phyloP scores from a whole-genome alignment of 305 asterid species.

The Plantago coronopus region DNA sequence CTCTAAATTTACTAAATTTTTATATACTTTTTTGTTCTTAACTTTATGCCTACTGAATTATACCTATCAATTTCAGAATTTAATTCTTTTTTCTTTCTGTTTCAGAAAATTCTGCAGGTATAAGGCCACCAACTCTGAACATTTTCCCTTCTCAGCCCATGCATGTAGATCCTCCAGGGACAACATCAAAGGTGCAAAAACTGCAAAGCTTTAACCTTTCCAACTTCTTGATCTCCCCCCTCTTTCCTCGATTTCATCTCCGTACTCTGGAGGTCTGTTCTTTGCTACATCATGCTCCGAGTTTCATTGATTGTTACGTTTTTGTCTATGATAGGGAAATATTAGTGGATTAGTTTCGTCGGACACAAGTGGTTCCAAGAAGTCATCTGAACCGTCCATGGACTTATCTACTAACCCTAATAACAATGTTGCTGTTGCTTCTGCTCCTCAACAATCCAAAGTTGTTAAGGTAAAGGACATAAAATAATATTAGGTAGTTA shows the following conservation, averaged over 20 bases:
- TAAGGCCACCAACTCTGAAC: constrained; percentile 85
- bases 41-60: too few species aligned
- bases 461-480: constrained; percentile 60
- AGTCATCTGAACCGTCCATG: constrained; percentile 77
- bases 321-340: constrained; percentile 50
- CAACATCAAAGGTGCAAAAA: constrained; percentile 43
- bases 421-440: constrained; percentile 37
- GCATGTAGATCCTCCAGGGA: constrained; percentile 78
- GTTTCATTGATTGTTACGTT: constrained; percentile 24
- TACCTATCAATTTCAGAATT: neutral
- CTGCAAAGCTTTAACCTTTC: constrained; percentile 13
- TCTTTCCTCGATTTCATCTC: neutral
- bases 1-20: too few species aligned
- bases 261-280: neutral
- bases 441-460: constrained; percentile 50
- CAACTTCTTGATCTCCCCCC: constrained; percentile 15
- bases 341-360: constrained; percentile 47
- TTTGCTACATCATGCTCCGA: constrained; percentile 18
- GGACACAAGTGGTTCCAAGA: constrained; percentile 61
- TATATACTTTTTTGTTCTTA: too few species aligned
- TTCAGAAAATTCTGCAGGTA: constrained; percentile 59
- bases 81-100: neutral
- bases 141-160: constrained; percentile 94
- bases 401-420: constrained; percentile 52
- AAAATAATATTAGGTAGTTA: constrained; percentile 24